These are phyloP conservation scores for Hypomyces perniciosus DNA, from an alignment of 2,329 filamentous ascomycete species.

Conservation along the genomic window DNA sequence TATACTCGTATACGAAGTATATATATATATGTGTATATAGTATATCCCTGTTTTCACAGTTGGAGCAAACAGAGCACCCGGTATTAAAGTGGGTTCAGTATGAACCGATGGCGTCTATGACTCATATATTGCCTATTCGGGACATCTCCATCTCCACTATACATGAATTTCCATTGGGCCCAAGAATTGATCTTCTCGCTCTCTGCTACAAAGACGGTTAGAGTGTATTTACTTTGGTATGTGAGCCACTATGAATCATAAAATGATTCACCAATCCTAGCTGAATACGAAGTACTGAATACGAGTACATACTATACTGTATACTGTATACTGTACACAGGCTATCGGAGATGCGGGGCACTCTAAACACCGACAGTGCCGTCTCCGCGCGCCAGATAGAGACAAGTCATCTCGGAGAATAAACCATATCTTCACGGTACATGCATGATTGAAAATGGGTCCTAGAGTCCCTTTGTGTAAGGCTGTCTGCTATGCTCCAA, in stretches of 20 bases:
- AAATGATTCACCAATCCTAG: slow-evolving; percentile 1
- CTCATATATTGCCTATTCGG: slow-evolving; percentile 4
- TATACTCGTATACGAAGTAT: not conserved
- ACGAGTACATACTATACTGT: too few species aligned
- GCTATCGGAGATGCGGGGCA: too few species aligned
- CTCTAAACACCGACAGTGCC: not conserved
- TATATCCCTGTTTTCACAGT: not conserved
- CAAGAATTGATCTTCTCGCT: not conserved
- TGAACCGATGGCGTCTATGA: slow-evolving; percentile 1
- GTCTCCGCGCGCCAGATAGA: too few species aligned
- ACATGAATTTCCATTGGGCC: not conserved
- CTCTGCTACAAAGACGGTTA: not conserved
- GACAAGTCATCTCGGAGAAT: too few species aligned
- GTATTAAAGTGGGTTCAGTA: not conserved
- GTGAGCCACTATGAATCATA: not conserved
- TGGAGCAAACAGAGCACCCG: not conserved
- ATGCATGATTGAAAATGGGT: too few species aligned
- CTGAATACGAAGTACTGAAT: not conserved
- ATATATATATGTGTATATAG: not conserved
- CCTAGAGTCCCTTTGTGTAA: too few species aligned
- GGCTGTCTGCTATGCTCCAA: too few species aligned
- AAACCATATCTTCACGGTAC: too few species aligned
- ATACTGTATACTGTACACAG: too few species aligned
- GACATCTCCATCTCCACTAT: not conserved
- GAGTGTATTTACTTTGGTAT: not conserved